Percentiles rank a stretch among this genome's conserved stretches.
phyloP scores from a whole-genome alignment of 768 basidiomycete species.

The Termitomyces sp. region DNA sequence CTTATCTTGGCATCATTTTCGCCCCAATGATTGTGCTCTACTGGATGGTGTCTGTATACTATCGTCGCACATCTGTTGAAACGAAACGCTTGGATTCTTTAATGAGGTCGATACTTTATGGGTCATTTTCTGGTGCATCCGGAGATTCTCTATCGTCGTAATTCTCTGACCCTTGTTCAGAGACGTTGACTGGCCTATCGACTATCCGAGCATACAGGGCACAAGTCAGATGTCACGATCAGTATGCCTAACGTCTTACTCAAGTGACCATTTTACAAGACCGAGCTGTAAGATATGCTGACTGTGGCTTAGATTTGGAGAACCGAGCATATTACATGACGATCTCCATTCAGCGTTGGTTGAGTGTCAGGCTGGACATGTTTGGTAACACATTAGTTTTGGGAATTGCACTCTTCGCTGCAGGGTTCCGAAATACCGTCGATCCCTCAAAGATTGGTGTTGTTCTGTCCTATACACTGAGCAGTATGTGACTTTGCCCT shows the following conservation, averaged over 20 bases:
- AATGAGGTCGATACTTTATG: constrained; percentile 54
- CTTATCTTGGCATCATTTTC: constrained; percentile 62
- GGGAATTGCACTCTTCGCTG: constrained; percentile 65
- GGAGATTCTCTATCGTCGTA: not conserved
- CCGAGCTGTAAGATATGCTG: constrained; percentile 43
- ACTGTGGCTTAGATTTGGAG: constrained; percentile 49
- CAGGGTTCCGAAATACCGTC: constrained; percentile 49
- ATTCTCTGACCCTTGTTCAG: constrained; percentile 21
- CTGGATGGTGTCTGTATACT: constrained; percentile 46
- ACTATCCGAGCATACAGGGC: constrained; percentile 56
- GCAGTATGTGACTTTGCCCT: constrained; percentile 29
- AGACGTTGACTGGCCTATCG: constrained; percentile 56
- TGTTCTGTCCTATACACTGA: constrained; percentile 42
- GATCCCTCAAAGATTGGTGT: constrained; percentile 46
- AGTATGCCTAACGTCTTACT: not conserved
- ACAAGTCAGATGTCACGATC: constrained; percentile 29
- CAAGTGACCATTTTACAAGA: constrained; percentile 21
- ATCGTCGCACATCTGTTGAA: constrained; percentile 58
- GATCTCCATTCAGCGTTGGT: constrained; percentile 59
- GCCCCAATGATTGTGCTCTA: constrained; percentile 47
- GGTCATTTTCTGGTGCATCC: constrained; percentile 46
- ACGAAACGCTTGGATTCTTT: constrained; percentile 60
- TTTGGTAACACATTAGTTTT: constrained; percentile 62
- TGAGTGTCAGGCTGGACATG: constrained; percentile 56
- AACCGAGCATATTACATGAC: constrained; percentile 63